A percentile compares a stretch with the other conserved stretches of the same genome.
phyloP scores from a whole-genome alignment of 805 yeast species.

The Lachancea meyersii region DNA sequence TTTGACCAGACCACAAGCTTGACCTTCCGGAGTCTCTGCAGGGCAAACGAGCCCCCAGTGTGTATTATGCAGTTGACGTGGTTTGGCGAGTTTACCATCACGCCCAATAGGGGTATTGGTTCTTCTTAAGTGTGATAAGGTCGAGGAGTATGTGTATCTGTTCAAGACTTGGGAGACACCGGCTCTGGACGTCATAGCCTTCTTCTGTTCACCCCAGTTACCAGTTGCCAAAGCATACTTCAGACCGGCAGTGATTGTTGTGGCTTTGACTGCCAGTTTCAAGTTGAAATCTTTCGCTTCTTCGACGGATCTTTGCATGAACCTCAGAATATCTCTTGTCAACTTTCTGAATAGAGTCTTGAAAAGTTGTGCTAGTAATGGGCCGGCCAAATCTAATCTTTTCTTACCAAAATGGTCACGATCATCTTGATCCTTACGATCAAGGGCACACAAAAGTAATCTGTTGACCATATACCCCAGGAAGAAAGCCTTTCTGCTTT shows the following conservation, averaged over 20 bases:
- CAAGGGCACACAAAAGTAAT: constrained; percentile 88
- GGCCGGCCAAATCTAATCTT: constrained; percentile 97
- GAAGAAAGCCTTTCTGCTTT: constrained; percentile 93
- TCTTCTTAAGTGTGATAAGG: constrained; percentile 96
- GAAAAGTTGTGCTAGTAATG: constrained; percentile 90
- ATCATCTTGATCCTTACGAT: constrained; percentile 96
- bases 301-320: constrained; percentile 98
- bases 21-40: constrained; percentile 99
- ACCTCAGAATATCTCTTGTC: constrained; percentile 93
- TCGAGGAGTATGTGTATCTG: constrained; percentile 97
- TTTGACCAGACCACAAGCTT: constrained; percentile 98
- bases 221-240: constrained; percentile 98
- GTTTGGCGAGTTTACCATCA: constrained; percentile 98
- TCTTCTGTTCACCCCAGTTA: constrained; percentile 99
- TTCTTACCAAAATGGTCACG: constrained; percentile 99
- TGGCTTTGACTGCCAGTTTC: constrained; percentile 93
- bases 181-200: constrained; percentile 97
- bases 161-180: constrained; percentile 99
- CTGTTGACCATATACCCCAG: constrained; percentile 97
- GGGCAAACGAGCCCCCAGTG: constrained; percentile 99
- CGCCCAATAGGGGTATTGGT: constrained; percentile 99
- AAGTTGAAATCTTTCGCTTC: constrained; percentile 94
- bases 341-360: constrained; percentile 88
- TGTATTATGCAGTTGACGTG: constrained; percentile 97
- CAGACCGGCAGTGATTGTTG: constrained; percentile 94